Base-by-base conservation (phyloP, 345 rosid species). In the Litchi chinensis region DNA sequence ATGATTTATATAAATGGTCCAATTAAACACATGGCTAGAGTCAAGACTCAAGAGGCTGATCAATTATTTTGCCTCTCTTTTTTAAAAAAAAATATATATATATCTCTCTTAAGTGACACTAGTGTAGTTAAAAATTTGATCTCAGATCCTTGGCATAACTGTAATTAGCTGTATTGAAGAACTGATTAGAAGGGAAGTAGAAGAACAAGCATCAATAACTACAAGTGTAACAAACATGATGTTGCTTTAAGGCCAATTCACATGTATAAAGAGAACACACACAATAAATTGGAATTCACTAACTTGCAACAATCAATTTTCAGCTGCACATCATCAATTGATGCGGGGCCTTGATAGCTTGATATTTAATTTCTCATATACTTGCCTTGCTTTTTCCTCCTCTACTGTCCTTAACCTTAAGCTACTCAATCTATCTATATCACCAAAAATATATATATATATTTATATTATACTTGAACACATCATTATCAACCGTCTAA, bases 321-420 rank as follows among this genome's bases (percentile, higher is more conserved):
- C 16, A 48, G 41, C 21, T 16, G 59, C 79, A 41, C n/a, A 10
- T 70, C 24, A 43, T 22, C 21, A 39, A 65, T 24, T 3, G 21
- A 2, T 39, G 66, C 4, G 54, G 57, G 74, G 59, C 56, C 46
- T 24, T 60, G 44, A 22, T 28, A 44, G 70, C 48, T 74, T 60
- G 10, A 6, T 41, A n/a, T 54, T 43, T 6, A 24, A 59, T 50
- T 71, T 48, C 75, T 1, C 37, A 26, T 71, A 74, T 32, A 76
- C 89, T 88, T 91, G 90, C 86, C 89, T 91, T 90, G 81, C 37
- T 67, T 75, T 79, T 65, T 76, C 86, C 83, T 82, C 81, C 44
- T 89, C 69, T 28, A 62, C 79, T 85, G 84, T 90, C 83, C 90
- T 79, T 76, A 84, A 87, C 83, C 87, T 78, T 78, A 89, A 88